Base-by-base conservation (phyloP, 2,329 filamentous ascomycete species). In the Aspergillus tubingensis region DNA sequence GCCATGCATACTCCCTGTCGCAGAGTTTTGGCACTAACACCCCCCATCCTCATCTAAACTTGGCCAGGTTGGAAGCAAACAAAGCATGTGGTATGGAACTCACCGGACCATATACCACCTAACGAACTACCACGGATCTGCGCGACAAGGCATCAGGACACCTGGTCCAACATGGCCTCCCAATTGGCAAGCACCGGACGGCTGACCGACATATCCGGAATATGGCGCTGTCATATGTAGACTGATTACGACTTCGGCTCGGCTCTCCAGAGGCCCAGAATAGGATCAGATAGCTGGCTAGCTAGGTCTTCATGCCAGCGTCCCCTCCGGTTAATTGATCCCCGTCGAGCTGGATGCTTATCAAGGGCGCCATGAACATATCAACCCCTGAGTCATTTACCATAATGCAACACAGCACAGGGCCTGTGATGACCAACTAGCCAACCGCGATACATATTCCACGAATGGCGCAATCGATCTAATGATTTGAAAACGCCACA, bases 321-420 rank as follows among this genome's bases (percentile, higher is more conserved):
- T 50, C 27, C 11, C 52, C 36, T 54, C 52, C 52, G 52, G 52
- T 17, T 44, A 54, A 41, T 25, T 54, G 6, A 50, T 32, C 47
- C 47, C 25, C 32, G 47, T 50, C 25, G n/a, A 36, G 11, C 32
- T 36, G 32, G 19, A 13, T 10, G 30, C 15, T 27, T 50, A 32
- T 19, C 17, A 10, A n/a, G 10, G 10, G 27, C 8, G 17, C 27
- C 27, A 44, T 21, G 41, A 10, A 17, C 21, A 13, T 44, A 36
- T 36, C 5, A 6, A 36, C 41, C 41, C 17, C 41, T 44, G 41
- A 44, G 41, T 44, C 41, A 44, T 44, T 4, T 15, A 23, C 11
- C 5, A 6, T 10, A 44, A 44, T 44, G 41, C 19, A 13, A 44
- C 19, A 23, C 41, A 21, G 41, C 32, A 44, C 8, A 21, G 41